These are phyloP conservation scores for Malassezia sp. DNA, from an alignment of 1,284 basidiomycete species.

Conservation along the genomic window DNA sequence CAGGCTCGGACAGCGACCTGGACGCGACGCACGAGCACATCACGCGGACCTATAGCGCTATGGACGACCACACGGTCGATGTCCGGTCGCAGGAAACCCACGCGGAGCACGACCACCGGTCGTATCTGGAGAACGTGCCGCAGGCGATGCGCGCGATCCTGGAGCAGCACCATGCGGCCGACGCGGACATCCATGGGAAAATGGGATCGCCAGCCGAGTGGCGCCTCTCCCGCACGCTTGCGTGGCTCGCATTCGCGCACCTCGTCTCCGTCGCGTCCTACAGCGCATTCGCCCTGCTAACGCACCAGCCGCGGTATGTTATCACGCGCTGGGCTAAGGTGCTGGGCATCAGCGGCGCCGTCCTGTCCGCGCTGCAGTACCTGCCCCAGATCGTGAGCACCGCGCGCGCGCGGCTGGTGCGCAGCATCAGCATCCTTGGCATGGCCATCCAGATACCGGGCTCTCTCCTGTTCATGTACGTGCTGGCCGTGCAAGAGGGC, in stretches of 20 bases:
- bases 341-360: conserved; percentile 68
- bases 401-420: conserved; percentile 66
- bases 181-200: conserved; percentile 8
- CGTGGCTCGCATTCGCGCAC: conserved; percentile 62
- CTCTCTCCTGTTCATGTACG: conserved; percentile 72
- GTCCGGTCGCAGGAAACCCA: conserved; percentile 4
- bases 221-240: conserved; percentile 62
- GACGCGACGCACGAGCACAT: conserved; percentile 42
- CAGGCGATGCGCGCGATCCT: conserved; percentile 12
- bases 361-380: conserved; percentile 72
- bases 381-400: conserved; percentile 75
- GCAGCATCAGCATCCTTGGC: conserved; percentile 80
- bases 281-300: neutral
- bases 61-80: neutral
- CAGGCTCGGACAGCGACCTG: conserved; percentile 36
- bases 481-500: conserved; percentile 47
- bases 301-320: neutral
- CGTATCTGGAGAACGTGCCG: conserved; percentile 6
- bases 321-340: conserved; percentile 62
- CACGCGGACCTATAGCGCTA: conserved; percentile 31
- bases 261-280: conserved; percentile 53
- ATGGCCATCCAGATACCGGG: conserved; percentile 93
- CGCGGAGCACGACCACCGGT: neutral
- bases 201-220: conserved; percentile 53
- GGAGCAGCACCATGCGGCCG: conserved; percentile 10